These are phyloP conservation scores for Rugonectria rugulosa DNA, from an alignment of 2,329 filamentous ascomycete species.

Conservation along the genomic window DNA sequence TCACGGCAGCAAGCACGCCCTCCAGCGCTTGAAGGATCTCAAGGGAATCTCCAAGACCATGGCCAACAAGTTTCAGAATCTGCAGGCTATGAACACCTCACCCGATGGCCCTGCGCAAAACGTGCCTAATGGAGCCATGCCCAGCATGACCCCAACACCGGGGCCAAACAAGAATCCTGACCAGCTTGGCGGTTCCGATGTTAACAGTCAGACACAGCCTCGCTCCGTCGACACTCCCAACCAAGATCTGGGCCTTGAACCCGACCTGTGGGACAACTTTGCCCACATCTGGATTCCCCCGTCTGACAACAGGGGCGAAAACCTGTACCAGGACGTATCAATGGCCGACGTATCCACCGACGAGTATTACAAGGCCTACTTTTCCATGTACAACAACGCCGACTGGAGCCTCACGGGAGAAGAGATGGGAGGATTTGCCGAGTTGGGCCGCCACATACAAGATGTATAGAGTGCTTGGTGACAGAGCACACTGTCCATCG, in stretches of 20 bases:
- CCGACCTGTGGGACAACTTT: conserved; percentile 38
- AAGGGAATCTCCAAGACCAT: conserved; percentile 37
- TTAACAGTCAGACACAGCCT: conserved; percentile 4
- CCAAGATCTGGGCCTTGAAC: conserved; percentile 34
- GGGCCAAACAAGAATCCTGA: conserved; percentile 11
- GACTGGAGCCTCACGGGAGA: conserved; percentile 40
- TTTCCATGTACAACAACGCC: conserved; percentile 40
- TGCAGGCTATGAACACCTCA: conserved; percentile 35
- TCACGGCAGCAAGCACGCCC: conserved; percentile 37
- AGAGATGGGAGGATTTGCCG: conserved; percentile 38
- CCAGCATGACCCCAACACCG: conserved; percentile 12
- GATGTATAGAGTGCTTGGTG: no score
- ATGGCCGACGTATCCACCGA: conserved; percentile 35
- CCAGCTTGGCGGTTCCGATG: not conserved
- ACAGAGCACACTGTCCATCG: no score
- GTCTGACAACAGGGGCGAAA: conserved; percentile 23
- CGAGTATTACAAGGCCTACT: conserved; percentile 39
- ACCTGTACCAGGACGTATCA: conserved; percentile 33
- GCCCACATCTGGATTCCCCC: conserved; percentile 37
- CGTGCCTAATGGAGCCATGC: conserved; percentile 8
- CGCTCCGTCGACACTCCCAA: conserved; percentile 25
- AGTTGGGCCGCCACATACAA: conserved; percentile 37
- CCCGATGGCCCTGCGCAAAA: conserved; percentile 11
- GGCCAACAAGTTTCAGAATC: conserved; percentile 36
- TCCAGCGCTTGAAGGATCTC: conserved; percentile 34